Evolutionary conservation across 768 basidiomycete genomes (phyloP).

Genomic region (Steccherinum ochraceum): DNA sequence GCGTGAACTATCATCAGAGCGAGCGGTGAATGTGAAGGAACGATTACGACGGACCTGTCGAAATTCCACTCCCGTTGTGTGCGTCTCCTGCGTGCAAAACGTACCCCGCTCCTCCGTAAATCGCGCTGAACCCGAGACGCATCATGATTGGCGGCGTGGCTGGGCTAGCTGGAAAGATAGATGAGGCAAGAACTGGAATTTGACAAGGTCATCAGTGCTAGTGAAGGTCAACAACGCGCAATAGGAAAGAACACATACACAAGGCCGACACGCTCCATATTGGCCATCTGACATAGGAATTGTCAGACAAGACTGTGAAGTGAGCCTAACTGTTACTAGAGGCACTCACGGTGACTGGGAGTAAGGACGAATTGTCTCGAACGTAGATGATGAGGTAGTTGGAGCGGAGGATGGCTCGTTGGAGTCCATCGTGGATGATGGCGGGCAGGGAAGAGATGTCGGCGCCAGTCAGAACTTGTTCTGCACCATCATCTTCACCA

Average conservation of each 20-base stretch:
- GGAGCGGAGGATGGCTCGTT: too few relatives aligned
- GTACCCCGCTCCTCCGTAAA: slow-evolving; percentile 40
- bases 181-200: slow-evolving; percentile 29
- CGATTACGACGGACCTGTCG: slow-evolving; percentile 25
- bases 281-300: slow-evolving; percentile 4
- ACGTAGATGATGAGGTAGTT: not conserved
- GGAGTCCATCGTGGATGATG: too few relatives aligned
- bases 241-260: slow-evolving; percentile 2
- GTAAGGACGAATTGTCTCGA: slow-evolving; percentile 7
- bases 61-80: slow-evolving; percentile 39
- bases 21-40: slow-evolving; percentile 1
- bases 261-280: slow-evolving; percentile 7
- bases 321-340: not conserved
- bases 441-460: too few relatives aligned
- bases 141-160: slow-evolving; percentile 37
- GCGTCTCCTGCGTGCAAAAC: slow-evolving; percentile 32
- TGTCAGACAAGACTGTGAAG: not conserved
- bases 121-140: slow-evolving; percentile 36
- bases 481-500: too few relatives aligned
- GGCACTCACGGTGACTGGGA: slow-evolving; percentile 14
- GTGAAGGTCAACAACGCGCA: not conserved
- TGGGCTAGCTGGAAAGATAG: slow-evolving; percentile 28
- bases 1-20: slow-evolving; percentile 1
- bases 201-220: not conserved
- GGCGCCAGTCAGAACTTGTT: too few relatives aligned